phyloP scores from a whole-genome alignment of 495 filamentous ascomycete genomes.

The Tuber umbilicatum region DNA sequence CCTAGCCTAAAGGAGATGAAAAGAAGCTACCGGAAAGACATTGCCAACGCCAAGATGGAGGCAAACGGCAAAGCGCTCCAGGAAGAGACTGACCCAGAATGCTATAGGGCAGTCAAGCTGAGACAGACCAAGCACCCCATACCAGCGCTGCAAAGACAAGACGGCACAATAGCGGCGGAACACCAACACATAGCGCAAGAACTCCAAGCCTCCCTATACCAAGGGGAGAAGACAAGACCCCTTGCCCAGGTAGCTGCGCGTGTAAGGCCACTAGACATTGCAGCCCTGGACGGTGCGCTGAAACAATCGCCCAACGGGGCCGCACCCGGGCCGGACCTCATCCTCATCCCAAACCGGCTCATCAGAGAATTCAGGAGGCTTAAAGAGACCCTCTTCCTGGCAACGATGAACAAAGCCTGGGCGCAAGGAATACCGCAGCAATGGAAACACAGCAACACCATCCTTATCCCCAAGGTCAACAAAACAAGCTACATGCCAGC shows the following conservation, averaged over 20 bases:
- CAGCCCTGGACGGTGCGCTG: too few relatives aligned
- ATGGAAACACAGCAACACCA: neutral
- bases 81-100: neutral
- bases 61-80: neutral
- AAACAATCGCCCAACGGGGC: too few relatives aligned
- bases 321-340: too few relatives aligned
- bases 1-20: too few relatives aligned
- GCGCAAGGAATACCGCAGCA: fast-evolving
- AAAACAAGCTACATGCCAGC: neutral
- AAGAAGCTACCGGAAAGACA: neutral
- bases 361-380: neutral
- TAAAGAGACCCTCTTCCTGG: neutral
- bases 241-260: too few relatives aligned
- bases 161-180: neutral
- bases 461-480: neutral
- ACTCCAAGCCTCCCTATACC: too few relatives aligned
- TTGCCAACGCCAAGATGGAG: neutral
- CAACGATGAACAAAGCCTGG: neutral
- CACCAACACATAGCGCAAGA: neutral
- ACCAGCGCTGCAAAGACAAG: neutral
- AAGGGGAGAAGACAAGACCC: too few relatives aligned
- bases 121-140: neutral
- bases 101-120: neutral
- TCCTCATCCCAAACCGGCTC: too few relatives aligned
- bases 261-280: too few relatives aligned